Evolutionary conservation across 2,329 filamentous ascomycete genomes (phyloP), one percentile per base, ranked within the genome.

Genomic region (Nemania sp.): DNA sequence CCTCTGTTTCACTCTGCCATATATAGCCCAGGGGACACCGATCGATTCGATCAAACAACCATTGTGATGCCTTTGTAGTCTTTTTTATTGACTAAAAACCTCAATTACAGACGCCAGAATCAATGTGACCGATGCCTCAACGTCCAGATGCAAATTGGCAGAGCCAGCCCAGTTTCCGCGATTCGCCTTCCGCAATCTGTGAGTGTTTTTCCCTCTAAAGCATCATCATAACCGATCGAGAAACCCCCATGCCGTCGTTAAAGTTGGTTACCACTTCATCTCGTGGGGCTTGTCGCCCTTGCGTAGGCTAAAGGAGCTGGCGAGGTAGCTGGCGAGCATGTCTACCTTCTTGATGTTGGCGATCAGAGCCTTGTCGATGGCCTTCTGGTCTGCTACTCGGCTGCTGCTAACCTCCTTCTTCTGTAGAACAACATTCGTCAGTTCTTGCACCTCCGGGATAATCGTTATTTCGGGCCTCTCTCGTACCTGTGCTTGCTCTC

Each of bases 221-320:
- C 59, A 60, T 60, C 58, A 60, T 60, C 55, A 60, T 60, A 66
- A 63, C 56, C 54, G 61, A 60, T 48, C 53, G 45, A 59, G 43
- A 57, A 58, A 52, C 31, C 37, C 54, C 54, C 50, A 41, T 57
- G 47, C 45, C 53, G 49, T 55, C 57, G 54, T 58, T 47, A 58
- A 45, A 44, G 54, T 53, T 40, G 43, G 86, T 80, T 97, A 99
- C 86, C 93, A 99, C 81, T 90, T 90, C 94, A 99, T 97, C 87
- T 96, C 90, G 83, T 99, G 94, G 80, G 94, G 94, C 88, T 93
- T 92, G 86, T 99, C 93, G 74, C 94, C 94, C 84, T 92, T 97
- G 82, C 93, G 90, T 80, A 99, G 88, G 86, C 90, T 95, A 90
- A 99, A 99, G 76, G 88, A 91, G 79, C 88, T 90, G 75, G 84